Evolutionary conservation across 768 basidiomycete species (phyloP).

Genomic region (Termitomyces sp.): DNA sequence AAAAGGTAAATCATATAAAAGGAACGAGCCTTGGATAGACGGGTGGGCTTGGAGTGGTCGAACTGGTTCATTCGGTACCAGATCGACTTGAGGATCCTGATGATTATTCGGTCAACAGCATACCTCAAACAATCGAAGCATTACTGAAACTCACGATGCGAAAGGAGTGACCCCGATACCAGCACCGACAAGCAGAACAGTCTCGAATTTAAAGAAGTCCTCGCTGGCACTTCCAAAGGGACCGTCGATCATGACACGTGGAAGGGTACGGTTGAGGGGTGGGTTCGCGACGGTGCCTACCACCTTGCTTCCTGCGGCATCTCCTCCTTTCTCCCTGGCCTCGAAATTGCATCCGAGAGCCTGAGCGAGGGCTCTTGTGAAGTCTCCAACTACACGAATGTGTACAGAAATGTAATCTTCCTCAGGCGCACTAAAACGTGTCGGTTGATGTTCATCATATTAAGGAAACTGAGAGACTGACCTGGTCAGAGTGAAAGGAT

Average conservation of each 20-base stretch:
- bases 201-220: constrained; percentile 88
- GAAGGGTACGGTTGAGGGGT: constrained; percentile 67
- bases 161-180: constrained; percentile 98
- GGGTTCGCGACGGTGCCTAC: constrained; percentile 52
- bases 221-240: constrained; percentile 92
- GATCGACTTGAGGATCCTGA: constrained; percentile 79
- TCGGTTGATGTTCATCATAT: background rate
- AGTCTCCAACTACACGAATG: constrained; percentile 89
- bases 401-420: constrained; percentile 95
- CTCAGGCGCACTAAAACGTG: constrained; percentile 67
- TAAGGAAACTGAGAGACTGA: constrained; percentile 19
- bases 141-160: constrained; percentile 61
- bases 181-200: constrained; percentile 83
- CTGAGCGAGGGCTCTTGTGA: constrained; percentile 76
- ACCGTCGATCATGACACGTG: constrained; percentile 93
- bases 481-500: constrained; percentile 93
- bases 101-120: background rate
- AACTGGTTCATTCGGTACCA: constrained; percentile 97
- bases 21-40: constrained; percentile 66
- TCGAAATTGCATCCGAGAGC: constrained; percentile 83
- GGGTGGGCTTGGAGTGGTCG: constrained; percentile 65
- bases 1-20: background rate
- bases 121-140: background rate
- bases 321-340: constrained; percentile 48
- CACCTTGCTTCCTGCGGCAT: constrained; percentile 51